Evolutionary conservation across 495 filamentous ascomycete genomes (phyloP).

Genomic region (Talaromyces liani): DNA sequence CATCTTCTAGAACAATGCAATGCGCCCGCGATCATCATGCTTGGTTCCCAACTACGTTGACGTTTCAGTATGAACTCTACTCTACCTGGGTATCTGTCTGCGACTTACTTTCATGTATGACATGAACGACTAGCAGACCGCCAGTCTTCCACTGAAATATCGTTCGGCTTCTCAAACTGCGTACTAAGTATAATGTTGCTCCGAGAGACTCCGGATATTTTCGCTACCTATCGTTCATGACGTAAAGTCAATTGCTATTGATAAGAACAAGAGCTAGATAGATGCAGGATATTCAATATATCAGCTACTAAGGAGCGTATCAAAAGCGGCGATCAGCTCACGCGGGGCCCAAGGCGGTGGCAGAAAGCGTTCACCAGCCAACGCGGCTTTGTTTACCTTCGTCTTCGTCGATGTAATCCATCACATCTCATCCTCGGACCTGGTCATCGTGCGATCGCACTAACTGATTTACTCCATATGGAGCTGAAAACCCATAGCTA

Average conservation of each 20-base stretch:
- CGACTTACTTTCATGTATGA: too few relatives aligned
- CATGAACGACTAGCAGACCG: too few relatives aligned
- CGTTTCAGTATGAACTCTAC: too few relatives aligned
- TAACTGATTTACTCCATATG: background rate
- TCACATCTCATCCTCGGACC: background rate
- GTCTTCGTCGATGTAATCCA: background rate
- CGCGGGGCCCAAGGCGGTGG: constrained; percentile 8
- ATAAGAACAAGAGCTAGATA: too few relatives aligned
- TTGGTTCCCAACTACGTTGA: background rate
- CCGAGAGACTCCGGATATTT: too few relatives aligned
- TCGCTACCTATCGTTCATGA: too few relatives aligned
- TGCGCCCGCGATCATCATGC: background rate
- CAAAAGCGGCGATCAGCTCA: background rate
- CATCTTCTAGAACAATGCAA: background rate
- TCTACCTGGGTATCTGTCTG: too few relatives aligned
- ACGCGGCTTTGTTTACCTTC: constrained; percentile 8
- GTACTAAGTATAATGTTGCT: too few relatives aligned
- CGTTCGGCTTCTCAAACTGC: too few relatives aligned
- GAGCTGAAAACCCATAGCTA: background rate
- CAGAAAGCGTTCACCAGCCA: constrained; percentile 8
- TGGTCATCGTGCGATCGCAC: background rate
- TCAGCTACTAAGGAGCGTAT: background rate
- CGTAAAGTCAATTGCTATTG: too few relatives aligned
- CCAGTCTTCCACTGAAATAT: too few relatives aligned
- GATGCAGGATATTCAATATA: too few relatives aligned